Base-by-base conservation (phyloP, 2,329 filamentous ascomycete genomes). In the Epichloe coenophiala region DNA sequence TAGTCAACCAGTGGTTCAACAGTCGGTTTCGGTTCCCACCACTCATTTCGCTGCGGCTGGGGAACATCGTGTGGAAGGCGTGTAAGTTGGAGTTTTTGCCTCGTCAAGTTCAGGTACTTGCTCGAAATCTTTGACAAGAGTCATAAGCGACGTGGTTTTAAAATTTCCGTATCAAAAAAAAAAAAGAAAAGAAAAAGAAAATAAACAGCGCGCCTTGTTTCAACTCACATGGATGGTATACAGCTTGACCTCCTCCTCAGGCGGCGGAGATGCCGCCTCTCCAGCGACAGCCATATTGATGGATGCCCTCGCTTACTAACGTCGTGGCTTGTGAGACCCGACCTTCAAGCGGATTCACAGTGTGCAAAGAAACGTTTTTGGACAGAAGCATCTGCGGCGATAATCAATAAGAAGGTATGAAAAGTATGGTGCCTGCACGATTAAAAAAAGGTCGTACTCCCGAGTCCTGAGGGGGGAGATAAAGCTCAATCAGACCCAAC, bases 1-100 rank as follows among this genome's bases (percentile, higher is more conserved):
- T 73, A 83, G 61, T 85, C 81, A 52, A 86, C 71, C 54, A 86
- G 64, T 19, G 78, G 75, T 63, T 86, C 82, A 49, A 86, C 68
- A 43, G 75, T 72, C 31, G 71, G 65, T 60, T 84, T 84, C 2
- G 80, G 77, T 53, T 79, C 74, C 65, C 75, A 77, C 75, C 75
- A 80, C 54, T 73, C 69, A 43, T 68, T 65, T 35, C 71, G 71
- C 51, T 67, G 71, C 2, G 73, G 68, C 8, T 74, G 61, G 7
- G 69, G 65, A 2, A 72, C 59, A 57, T 84, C 80, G 57, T 80
- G 77, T 40, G 83, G 83, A 33, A 86, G 65, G 52, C 83, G 71
- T 21, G 80, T 81, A 44, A 85, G 70, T 59, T 84, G 78, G 9
- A 86, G 71, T 63, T 86, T 87, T 61, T 79, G 76, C 59, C 70